Conservation (phyloP, 129 eudicot species). For the Artemisia tridentata region DNA sequence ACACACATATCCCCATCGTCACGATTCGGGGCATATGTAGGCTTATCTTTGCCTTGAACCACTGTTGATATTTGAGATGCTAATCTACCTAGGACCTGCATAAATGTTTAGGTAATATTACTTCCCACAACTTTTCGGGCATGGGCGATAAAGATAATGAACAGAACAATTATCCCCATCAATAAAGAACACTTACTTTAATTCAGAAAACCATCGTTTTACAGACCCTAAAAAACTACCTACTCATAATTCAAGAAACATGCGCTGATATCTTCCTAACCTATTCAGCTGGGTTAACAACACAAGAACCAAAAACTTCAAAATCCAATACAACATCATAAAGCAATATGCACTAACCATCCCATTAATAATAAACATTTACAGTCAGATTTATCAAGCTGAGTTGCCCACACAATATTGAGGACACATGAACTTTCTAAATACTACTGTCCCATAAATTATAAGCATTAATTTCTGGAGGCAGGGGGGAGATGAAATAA, state of each 20-base stretch:
- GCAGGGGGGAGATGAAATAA: too few relatives aligned
- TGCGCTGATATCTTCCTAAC: neutral
- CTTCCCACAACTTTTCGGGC: neutral
- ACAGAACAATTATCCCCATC: neutral
- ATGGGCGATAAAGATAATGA: neutral
- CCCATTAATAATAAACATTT: too few relatives aligned
- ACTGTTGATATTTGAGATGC: constrained; percentile 90
- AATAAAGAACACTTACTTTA: neutral
- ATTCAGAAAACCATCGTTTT: neutral
- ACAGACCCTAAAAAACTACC: too few relatives aligned
- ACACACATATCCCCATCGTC: constrained; percentile 96
- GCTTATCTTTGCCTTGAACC: constrained; percentile 91
- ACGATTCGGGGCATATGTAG: constrained; percentile 76
- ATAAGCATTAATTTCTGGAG: neutral
- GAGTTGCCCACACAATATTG: too few relatives aligned
- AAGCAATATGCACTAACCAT: too few relatives aligned
- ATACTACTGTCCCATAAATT: too few relatives aligned
- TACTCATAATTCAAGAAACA: neutral
- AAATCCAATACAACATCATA: neutral
- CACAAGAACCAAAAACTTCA: neutral
- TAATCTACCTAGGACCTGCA: constrained; percentile 83
- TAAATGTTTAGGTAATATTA: neutral
- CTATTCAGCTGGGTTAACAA: neutral
- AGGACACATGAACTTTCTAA: too few relatives aligned
- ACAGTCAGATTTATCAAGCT: too few relatives aligned